Evolutionary conservation across 257 asterid genomes (phyloP), one percentile per base, ranked within the genome.

Genomic region (Paulownia fortunei): DNA sequence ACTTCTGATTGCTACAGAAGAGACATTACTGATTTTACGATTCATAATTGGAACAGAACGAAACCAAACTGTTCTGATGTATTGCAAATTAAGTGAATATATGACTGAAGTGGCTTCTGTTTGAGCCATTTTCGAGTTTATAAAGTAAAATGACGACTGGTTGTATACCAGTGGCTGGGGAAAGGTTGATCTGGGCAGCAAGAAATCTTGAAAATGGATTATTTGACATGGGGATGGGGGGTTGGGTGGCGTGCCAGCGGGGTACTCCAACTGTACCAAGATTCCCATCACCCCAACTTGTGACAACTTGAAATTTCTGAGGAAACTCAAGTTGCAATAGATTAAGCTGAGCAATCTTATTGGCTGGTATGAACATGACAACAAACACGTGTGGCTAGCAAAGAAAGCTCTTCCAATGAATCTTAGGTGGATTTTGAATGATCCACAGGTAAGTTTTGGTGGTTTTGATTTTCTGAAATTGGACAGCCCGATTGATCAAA

Each of bases 191-290:
- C 39, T 56, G 23, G 65, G 55, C 52, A 18, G 64, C 26, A 44
- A 59, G 59, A 18, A 21, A 23, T 16, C 8, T 1, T 60, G 16
- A 6, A 23, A 37, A 44, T 49, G 32, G 47, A 73, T 18, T 16
- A 23, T 55, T 30, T 11, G 77, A 56, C 54, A 72, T 46, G 0
- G 52, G 34, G 6, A 21, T 1, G 24, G 19, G 79, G 41, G 78
- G 80, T 71, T 69, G 82, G 85, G 79, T 49, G 52, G 79, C 85
- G 80, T 81, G 86, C 81, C 87, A 87, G 88, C 56, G 10, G 72
- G 79, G 59, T 46, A 30, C 66, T 73, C 63, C 52, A 72, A 23
- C 88, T 61, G 81, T 72, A 70, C 36, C 69, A 46, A 83, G 87
- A 85, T 83, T 81, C 87, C 63, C 26, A 71, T 74, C 47, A 61